Conservation (phyloP, 176 grass and related monocot genomes). For the Dactylis glomerata region DNA sequence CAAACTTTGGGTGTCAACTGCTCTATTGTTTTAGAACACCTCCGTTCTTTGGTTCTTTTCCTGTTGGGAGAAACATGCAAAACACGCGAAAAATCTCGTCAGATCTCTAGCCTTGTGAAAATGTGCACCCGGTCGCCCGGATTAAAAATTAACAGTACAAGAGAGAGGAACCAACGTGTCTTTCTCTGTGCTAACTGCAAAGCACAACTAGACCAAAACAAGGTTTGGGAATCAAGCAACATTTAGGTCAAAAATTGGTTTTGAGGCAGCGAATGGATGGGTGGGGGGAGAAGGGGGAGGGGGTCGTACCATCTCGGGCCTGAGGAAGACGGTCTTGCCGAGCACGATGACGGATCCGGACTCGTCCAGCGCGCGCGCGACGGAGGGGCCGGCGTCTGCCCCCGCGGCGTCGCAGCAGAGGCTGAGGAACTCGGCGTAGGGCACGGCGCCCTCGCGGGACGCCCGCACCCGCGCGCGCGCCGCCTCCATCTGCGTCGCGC, state of each 20-base stretch:
- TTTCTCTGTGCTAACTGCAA: conserved; percentile 49
- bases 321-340: conserved; percentile 79
- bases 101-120: conserved; percentile 64
- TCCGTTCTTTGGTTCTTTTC: conserved; percentile 72
- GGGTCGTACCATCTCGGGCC: conserved; percentile 79
- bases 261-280: neutral
- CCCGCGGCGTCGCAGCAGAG: conserved; percentile 74
- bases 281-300: neutral
- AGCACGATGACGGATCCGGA: conserved; percentile 85
- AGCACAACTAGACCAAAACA: conserved; percentile 16
- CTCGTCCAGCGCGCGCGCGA: conserved; percentile 85
- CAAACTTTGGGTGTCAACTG: conserved; percentile 55
- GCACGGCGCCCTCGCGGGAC: conserved; percentile 43
- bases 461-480: conserved; percentile 55
- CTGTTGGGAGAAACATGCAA: conserved; percentile 82
- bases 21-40: conserved; percentile 77
- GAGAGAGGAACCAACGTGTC: conserved; percentile 38
- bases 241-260: conserved; percentile 4
- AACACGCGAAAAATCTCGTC: conserved; percentile 89
- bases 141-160: conserved; percentile 28
- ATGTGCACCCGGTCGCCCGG: conserved; percentile 56
- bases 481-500: conserved; percentile 60
- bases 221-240: conserved; percentile 33
- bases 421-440: conserved; percentile 57
- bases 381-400: conserved; percentile 35